Conservation (phyloP, 805 yeast genomes). For the Suhomyces vadensis region DNA sequence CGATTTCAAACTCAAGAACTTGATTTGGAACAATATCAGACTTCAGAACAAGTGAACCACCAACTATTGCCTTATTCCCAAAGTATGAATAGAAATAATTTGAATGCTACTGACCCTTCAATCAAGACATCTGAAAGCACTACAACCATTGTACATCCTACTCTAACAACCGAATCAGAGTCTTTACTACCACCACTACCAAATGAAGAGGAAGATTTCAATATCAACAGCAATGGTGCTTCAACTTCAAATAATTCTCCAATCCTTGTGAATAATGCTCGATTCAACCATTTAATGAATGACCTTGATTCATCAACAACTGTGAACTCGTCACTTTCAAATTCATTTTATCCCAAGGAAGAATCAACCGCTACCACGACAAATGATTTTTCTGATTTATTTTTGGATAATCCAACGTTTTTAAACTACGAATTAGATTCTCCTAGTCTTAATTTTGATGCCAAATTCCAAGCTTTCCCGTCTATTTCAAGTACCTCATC, state of each 20-base stretch:
- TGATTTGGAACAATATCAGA: not conserved
- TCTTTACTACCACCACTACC: slow-evolving; percentile 28
- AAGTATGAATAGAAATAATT: not conserved
- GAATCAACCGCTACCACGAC: not conserved
- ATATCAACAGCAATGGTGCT: slow-evolving; percentile 7
- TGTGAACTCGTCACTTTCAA: slow-evolving; percentile 12
- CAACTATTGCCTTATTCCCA: not conserved
- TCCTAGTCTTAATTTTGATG: slow-evolving; percentile 22
- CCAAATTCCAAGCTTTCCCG: slow-evolving; percentile 18
- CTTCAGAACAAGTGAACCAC: not conserved
- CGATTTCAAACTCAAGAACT: not conserved
- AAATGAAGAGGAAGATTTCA: slow-evolving; percentile 11
- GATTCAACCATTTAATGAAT: slow-evolving; percentile 12
- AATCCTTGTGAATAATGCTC: slow-evolving; percentile 1
- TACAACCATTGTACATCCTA: not conserved
- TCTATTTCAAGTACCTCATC: slow-evolving; percentile 6
- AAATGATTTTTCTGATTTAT: slow-evolving; percentile 10
- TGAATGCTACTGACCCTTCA: slow-evolving; percentile 1
- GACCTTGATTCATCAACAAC: slow-evolving; percentile 13
- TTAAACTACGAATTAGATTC: slow-evolving; percentile 29
- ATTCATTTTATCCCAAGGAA: slow-evolving; percentile 4
- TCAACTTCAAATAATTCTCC: slow-evolving; percentile 8
- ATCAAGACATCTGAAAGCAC: not conserved
- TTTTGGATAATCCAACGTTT: slow-evolving; percentile 11
- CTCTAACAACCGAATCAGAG: slow-evolving; percentile 10